A percentile compares a stretch with the other conserved stretches of the same genome.
These are phyloP conservation scores for Mycena epipterygia DNA, from an alignment of 768 basidiomycete species.

Conservation along the genomic window DNA sequence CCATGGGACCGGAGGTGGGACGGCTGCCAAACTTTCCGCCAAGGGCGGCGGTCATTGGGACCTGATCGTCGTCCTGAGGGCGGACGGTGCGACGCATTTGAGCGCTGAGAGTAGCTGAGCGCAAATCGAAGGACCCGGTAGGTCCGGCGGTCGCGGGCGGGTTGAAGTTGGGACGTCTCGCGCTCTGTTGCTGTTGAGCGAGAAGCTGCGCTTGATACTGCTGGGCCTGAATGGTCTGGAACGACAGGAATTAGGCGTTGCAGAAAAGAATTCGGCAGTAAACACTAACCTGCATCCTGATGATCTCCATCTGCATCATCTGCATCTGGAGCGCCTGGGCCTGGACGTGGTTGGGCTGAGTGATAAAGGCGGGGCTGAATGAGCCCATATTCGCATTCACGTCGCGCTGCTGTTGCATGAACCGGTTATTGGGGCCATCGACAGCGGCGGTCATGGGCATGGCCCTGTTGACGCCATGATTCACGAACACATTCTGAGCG, in stretches of 20 bases:
- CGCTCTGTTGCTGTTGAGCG: constrained; percentile 53
- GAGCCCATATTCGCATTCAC: constrained; percentile 67
- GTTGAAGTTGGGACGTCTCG: constrained; percentile 59
- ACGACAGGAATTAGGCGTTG: constrained; percentile 13
- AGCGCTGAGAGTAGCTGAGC: constrained; percentile 64
- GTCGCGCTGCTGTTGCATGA: constrained; percentile 74
- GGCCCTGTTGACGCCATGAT: constrained; percentile 42
- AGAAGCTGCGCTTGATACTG: constrained; percentile 52
- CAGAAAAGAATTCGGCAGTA: background rate
- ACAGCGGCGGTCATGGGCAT: constrained; percentile 79
- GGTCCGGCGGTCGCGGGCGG: constrained; percentile 81
- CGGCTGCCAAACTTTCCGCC: constrained; percentile 86
- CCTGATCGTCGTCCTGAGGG: constrained; percentile 63
- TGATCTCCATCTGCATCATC: constrained; percentile 86
- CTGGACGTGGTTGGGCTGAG: constrained; percentile 65
- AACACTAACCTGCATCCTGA: constrained; percentile 79
- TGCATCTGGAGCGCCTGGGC: constrained; percentile 84
- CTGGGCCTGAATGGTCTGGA: constrained; percentile 65
- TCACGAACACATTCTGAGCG: constrained; percentile 65
- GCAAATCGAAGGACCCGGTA: constrained; percentile 74
- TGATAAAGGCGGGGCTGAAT: constrained; percentile 66
- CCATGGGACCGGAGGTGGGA: constrained; percentile 54
- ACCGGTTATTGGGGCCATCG: constrained; percentile 76
- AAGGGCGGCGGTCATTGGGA: constrained; percentile 86
- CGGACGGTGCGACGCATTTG: constrained; percentile 78